Evolutionary conservation across 306 rosid species (phyloP), one percentile per base, ranked within the genome.

Genomic region (Vigna angularis): DNA sequence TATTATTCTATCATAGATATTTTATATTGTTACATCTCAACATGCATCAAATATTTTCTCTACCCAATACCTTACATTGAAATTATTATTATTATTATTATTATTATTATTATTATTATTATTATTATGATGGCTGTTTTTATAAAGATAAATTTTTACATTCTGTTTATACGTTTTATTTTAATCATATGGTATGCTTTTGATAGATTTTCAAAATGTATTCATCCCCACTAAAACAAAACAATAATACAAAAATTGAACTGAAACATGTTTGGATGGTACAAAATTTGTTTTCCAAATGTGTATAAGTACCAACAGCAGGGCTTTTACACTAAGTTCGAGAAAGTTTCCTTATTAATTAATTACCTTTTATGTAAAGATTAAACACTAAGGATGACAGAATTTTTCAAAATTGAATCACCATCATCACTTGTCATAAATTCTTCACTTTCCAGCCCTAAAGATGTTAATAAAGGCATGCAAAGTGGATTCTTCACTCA

Each of bases 401-500:
- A 38, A 24, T 3, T 0, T 56, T 42, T 44, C 6, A 56, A 65
- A 56, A 44, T 8, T 64, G 69, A 53, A 55, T 44, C 75, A 81
- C 57, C 75, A 74, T 74, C 84, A 45, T 45, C 4, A 14, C 49
- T 15, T 64, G 40, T 66, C 66, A 48, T 48, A 56, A 56, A 74
- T 74, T 80, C 72, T n/a, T n/a, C 66, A 66, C 80, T 81, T 81
- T 81, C 70, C 84, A 73, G 79, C 79, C 3, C 53, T 30, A 80
- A 80, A 80, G 79, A 50, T 49, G 70, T 18, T 16, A 73, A 32
- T n/a, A 48, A 64, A 64, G 49, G 4, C 70, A 64, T 45, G 15
- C 16, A 9, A 64, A 52, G 40, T 49, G 66, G 5, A 52, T 63
- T 72, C 83, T 17, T 26, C 40, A 0, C 16, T 64, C 6, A 32